phyloP scores from a whole-genome alignment of 331 rosid genomes.

The Malus hybrid region DNA sequence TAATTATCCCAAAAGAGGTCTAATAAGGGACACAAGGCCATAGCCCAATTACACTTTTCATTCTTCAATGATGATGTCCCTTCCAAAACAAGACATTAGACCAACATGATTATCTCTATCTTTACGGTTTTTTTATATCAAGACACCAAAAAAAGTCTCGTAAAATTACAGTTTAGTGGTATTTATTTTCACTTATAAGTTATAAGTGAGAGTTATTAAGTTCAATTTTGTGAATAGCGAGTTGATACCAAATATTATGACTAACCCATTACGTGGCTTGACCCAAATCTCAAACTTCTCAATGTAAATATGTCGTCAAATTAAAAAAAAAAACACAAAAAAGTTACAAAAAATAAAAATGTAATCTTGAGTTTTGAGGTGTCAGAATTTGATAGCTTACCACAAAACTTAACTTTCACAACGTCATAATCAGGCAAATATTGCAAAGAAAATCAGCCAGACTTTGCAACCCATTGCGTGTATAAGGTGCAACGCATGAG shows the following conservation, averaged over 20 bases:
- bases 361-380: not conserved
- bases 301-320: no score
- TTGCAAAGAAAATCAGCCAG: conserved; percentile 16
- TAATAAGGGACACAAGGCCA: not conserved
- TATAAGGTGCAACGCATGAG: conserved; percentile 14
- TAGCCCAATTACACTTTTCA: not conserved
- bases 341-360: not conserved
- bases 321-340: not conserved
- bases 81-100: conserved; percentile 14
- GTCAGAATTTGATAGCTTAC: conserved; percentile 15
- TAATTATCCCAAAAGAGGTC: not conserved
- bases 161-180: no score
- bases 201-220: no score
- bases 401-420: not conserved
- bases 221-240: no score
- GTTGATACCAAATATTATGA: no score
- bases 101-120: not conserved
- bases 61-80: conserved; percentile 10
- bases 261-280: no score
- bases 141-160: no score
- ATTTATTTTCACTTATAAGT: no score
- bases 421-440: conserved; percentile 3
- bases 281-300: no score
- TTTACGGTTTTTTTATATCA: no score
- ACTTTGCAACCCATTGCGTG: conserved; percentile 23